These are phyloP conservation scores for Nigrospora oryzae DNA, from an alignment of 2,329 filamentous ascomycete species.

Conservation along the genomic window DNA sequence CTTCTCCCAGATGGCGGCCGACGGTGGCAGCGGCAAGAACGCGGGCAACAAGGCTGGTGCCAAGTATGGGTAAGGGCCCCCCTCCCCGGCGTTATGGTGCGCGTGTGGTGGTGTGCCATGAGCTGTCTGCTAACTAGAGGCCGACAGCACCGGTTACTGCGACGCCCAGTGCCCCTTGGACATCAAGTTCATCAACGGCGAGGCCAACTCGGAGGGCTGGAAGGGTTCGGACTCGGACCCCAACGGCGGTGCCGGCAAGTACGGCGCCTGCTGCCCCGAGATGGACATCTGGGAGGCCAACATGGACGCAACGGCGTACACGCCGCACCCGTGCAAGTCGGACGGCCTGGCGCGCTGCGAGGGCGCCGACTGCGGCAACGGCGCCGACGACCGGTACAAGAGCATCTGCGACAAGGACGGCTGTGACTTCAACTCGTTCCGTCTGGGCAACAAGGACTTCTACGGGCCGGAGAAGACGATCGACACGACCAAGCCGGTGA, in stretches of 20 bases:
- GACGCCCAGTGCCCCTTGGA: conserved; percentile 38
- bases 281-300: conserved; percentile 59
- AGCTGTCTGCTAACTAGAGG: too few relatives aligned
- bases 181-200: conserved; percentile 45
- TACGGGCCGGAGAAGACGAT: conserved; percentile 49
- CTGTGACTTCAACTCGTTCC: conserved; percentile 61
- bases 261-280: conserved; percentile 49
- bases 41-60: conserved; percentile 32
- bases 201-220: conserved; percentile 41
- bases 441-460: conserved; percentile 51
- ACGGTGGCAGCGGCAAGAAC: conserved; percentile 44
- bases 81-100: too few relatives aligned
- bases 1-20: conserved; percentile 52
- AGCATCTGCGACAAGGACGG: conserved; percentile 57
- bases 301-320: conserved; percentile 50
- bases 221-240: conserved; percentile 36
- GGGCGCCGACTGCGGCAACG: conserved; percentile 36
- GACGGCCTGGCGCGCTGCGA: conserved; percentile 39
- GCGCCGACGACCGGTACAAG: conserved; percentile 40
- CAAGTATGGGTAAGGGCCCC: conserved; percentile 29
- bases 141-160: conserved; percentile 39
- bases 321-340: conserved; percentile 50
- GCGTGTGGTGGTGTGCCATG: too few relatives aligned
- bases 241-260: conserved; percentile 39
- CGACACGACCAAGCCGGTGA: conserved; percentile 49